Percentiles rank a stretch among this genome's conserved stretches.
Conservation (phyloP, 2,329 filamentous ascomycete genomes). For the Rachicladosporium sp. region DNA sequence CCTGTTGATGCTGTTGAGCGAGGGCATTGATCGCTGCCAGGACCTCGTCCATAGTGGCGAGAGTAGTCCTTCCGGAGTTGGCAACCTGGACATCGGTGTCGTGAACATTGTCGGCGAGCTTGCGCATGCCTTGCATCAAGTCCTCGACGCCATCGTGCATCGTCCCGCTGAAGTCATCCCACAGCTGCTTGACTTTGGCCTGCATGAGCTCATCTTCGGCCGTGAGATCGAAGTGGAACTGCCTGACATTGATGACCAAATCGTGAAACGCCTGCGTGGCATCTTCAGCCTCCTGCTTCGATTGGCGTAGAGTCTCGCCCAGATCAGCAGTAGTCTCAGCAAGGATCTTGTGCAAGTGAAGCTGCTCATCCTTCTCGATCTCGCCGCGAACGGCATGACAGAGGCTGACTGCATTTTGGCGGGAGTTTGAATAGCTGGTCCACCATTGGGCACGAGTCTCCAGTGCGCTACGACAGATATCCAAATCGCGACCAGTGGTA, state of each 20-base stretch:
- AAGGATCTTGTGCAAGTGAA: conserved; percentile 10
- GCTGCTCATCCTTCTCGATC: conserved; percentile 38
- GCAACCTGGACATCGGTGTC: not conserved
- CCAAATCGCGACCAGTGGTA: conserved; percentile 26
- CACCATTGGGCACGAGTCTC: conserved; percentile 39
- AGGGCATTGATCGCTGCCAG: not conserved
- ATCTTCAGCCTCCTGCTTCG: conserved; percentile 9
- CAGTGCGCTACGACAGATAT: conserved; percentile 42
- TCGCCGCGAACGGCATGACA: conserved; percentile 49
- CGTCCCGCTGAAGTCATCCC: conserved; percentile 1
- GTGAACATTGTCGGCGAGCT: not conserved
- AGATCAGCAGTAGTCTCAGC: conserved; percentile 2
- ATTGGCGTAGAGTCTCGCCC: conserved; percentile 2
- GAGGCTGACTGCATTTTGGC: conserved; percentile 48
- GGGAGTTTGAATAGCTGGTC: conserved; percentile 52
- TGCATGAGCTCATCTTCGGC: conserved; percentile 7
- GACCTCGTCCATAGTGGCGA: not conserved
- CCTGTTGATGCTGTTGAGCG: not conserved
- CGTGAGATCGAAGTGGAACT: conserved; percentile 9
- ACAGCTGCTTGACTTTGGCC: conserved; percentile 2
- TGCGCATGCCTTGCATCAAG: not conserved
- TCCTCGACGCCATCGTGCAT: conserved; percentile 2
- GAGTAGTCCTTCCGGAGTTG: not conserved
- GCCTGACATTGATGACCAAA: conserved; percentile 5
- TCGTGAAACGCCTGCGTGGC: conserved; percentile 6